These are phyloP conservation scores for Yamadazyma atlantica DNA, from an alignment of 1,139 yeast species.

Conservation along the genomic window DNA sequence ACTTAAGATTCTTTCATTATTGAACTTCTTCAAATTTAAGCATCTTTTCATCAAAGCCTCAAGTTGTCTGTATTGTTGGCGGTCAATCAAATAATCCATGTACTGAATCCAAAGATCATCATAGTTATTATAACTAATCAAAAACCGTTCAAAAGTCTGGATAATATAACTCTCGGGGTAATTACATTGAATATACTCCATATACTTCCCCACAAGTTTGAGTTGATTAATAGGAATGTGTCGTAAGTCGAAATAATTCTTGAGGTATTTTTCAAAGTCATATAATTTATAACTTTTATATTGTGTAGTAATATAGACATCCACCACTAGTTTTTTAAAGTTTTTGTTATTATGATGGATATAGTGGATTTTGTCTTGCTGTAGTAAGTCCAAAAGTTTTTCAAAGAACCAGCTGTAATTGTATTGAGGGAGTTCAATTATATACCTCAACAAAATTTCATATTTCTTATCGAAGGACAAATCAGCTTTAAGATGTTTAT, in stretches of 20 bases:
- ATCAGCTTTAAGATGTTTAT: conserved; percentile 27
- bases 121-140: conserved; percentile 52
- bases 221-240: conserved; percentile 46
- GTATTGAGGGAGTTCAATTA: conserved; percentile 73
- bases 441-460: conserved; percentile 52
- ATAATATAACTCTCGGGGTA: conserved; percentile 30
- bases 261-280: conserved; percentile 57
- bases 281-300: conserved; percentile 60
- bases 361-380: conserved; percentile 26
- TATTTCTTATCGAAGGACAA: conserved; percentile 35
- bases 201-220: conserved; percentile 59
- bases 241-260: conserved; percentile 50
- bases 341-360: conserved; percentile 20
- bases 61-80: conserved; percentile 32
- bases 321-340: conserved; percentile 40
- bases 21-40: conserved; percentile 19
- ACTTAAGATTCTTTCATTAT: conserved; percentile 25
- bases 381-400: conserved; percentile 39
- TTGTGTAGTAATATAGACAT: conserved; percentile 62
- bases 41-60: conserved; percentile 37
- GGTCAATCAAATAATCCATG: conserved; percentile 43
- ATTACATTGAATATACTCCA: conserved; percentile 52
- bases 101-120: conserved; percentile 64
- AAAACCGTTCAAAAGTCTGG: conserved; percentile 56
- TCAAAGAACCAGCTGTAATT: conserved; percentile 62